Evolutionary conservation across 1,284 basidiomycete genomes (phyloP).

Genomic region (Sanguinoderma infundibulare): DNA sequence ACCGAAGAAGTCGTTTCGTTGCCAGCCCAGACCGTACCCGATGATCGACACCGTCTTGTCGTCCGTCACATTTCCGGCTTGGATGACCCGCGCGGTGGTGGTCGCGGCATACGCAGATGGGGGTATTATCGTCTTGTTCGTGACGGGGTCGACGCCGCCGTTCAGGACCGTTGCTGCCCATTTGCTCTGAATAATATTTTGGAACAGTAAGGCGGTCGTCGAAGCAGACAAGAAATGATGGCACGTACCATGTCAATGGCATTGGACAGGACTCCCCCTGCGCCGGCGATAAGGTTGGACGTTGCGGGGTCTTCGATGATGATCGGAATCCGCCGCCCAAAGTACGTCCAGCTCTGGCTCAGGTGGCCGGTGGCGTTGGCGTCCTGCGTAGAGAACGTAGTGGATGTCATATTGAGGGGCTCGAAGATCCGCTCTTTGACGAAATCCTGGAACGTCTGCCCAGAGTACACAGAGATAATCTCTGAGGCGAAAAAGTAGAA

Average conservation of each 20-base stretch:
- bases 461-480: conserved; percentile 3
- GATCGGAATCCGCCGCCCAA: conserved; percentile 6
- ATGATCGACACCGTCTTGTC: conserved; percentile 17
- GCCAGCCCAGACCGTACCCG: conserved; percentile 36
- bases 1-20: conserved; percentile 16
- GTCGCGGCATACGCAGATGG: conserved; percentile 22
- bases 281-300: conserved; percentile 30
- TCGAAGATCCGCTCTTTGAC: conserved; percentile 8
- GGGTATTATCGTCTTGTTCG: conserved; percentile 33
- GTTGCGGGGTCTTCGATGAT: neutral
- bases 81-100: conserved; percentile 32
- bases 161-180: conserved; percentile 35
- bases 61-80: conserved; percentile 1
- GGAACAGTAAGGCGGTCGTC: too few relatives aligned
- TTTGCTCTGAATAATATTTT: conserved; percentile 29
- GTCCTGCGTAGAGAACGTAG: neutral
- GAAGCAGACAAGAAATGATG: neutral
- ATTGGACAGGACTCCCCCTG: conserved; percentile 38
- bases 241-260: conserved; percentile 29
- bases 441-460: conserved; percentile 3
- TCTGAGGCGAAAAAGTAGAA: conserved; percentile 6
- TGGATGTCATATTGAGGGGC: conserved; percentile 3
- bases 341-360: conserved; percentile 4
- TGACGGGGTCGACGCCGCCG: conserved; percentile 29
- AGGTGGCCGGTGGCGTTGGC: conserved; percentile 2